Conservation (phyloP, 352 stramenopile species). For the Phytophthora rubi region DNA sequence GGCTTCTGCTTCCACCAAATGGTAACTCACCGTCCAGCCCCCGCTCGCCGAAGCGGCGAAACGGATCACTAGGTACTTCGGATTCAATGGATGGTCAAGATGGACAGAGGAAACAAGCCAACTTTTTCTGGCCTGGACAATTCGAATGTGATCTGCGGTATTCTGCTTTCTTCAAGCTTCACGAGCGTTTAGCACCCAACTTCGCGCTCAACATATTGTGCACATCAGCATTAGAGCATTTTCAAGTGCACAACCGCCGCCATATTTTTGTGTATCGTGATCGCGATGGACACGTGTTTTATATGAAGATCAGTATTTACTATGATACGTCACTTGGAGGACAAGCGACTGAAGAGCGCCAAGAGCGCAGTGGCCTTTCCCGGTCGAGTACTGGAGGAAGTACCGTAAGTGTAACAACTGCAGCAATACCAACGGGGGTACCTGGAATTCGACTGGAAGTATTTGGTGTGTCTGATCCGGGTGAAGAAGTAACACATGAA, state of each 20-base stretch:
- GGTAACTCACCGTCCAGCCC: constrained; percentile 45
- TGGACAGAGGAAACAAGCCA: constrained; percentile 25
- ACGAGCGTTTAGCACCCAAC: constrained; percentile 78
- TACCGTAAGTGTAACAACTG: constrained; percentile 13
- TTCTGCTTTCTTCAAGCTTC: constrained; percentile 76
- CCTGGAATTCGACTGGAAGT: constrained; percentile 80
- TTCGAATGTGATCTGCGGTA: constrained; percentile 89
- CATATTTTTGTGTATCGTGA: constrained; percentile 91
- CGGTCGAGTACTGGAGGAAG: constrained; percentile 36
- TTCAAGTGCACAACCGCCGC: constrained; percentile 89
- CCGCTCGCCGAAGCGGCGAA: constrained; percentile 44
- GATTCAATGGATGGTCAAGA: constrained; percentile 27
- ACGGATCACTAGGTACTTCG: constrained; percentile 35
- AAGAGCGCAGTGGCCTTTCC: constrained; percentile 30
- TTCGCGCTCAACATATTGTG: constrained; percentile 86
- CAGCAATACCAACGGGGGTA: constrained; percentile 19
- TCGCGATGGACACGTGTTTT: constrained; percentile 87
- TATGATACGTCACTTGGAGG: constrained; percentile 28
- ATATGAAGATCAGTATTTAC: constrained; percentile 87
- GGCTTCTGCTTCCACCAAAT: constrained; percentile 64
- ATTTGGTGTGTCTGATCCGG: constrained; percentile 80
- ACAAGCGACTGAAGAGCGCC: constrained; percentile 30
- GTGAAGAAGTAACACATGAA: constrained; percentile 87
- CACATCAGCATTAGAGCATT: constrained; percentile 87
- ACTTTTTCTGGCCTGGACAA: constrained; percentile 88